A percentile compares a stretch with the other conserved stretches of the same genome.
These are phyloP conservation scores for Gomphus bonarii DNA, from an alignment of 1,284 basidiomycete species.

Conservation along the genomic window DNA sequence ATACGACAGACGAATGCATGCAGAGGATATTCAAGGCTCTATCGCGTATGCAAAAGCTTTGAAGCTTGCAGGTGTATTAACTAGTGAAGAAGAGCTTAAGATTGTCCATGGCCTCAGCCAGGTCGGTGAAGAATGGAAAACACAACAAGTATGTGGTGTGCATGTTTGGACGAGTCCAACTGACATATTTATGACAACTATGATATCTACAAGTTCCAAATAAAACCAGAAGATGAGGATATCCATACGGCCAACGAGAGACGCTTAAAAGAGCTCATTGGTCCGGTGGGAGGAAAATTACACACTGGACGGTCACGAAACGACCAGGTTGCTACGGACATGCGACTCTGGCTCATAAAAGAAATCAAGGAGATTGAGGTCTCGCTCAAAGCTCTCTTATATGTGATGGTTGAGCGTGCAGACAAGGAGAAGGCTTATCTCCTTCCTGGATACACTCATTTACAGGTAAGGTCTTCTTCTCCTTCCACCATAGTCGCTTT, in stretches of 20 bases:
- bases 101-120: constrained; percentile 72
- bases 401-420: constrained; percentile 84
- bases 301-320: constrained; percentile 96
- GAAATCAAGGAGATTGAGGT: constrained; percentile 64
- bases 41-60: constrained; percentile 93
- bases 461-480: constrained; percentile 52
- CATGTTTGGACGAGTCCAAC: neutral
- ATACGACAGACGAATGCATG: constrained; percentile 92
- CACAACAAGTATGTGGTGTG: constrained; percentile 42
- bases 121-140: constrained; percentile 82
- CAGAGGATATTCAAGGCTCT: constrained; percentile 86
- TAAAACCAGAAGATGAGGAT: constrained; percentile 85
- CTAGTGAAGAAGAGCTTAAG: constrained; percentile 59
- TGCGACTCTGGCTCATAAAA: constrained; percentile 91
- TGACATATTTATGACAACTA: neutral
- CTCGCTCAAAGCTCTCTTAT: constrained; percentile 72
- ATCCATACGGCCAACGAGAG: constrained; percentile 99
- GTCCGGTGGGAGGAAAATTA: constrained; percentile 82
- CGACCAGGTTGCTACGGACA: constrained; percentile 97
- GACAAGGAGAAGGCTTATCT: constrained; percentile 87
- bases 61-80: constrained; percentile 71
- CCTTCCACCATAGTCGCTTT: constrained; percentile 7
- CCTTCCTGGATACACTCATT: constrained; percentile 94
- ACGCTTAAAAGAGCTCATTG: constrained; percentile 87
- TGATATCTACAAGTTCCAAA: constrained; percentile 46